These are phyloP conservation scores for Capsicum baccatum DNA, from an alignment of 257 asterid genomes.

Conservation along the genomic window DNA sequence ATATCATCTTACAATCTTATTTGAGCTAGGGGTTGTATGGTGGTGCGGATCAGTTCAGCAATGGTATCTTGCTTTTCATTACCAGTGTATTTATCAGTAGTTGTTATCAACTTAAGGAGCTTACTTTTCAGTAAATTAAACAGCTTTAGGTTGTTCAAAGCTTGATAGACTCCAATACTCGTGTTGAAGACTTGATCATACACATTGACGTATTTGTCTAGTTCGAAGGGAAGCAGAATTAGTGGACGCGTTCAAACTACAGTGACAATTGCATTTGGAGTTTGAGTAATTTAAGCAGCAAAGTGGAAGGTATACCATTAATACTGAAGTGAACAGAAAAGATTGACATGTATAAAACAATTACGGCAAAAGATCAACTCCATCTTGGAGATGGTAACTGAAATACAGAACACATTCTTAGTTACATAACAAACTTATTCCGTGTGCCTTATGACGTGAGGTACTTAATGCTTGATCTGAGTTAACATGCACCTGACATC, in stretches of 20 bases:
- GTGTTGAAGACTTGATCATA: neutral
- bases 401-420: constrained; percentile 13
- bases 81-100: neutral
- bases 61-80: neutral
- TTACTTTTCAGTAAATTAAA: neutral
- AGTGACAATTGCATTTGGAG: neutral
- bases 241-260: neutral
- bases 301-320: neutral
- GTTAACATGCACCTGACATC: constrained; percentile 71
- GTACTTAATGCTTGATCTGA: constrained; percentile 61
- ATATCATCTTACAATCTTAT: neutral
- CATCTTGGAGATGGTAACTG: neutral
- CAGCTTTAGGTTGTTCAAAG: neutral
- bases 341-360: neutral
- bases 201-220: neutral
- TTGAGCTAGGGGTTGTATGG: neutral
- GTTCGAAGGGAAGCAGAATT: neutral
- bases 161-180: neutral
- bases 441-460: neutral
- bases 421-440: neutral
- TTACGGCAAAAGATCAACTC: constrained; percentile 13
- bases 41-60: neutral
- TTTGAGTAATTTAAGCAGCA: neutral
- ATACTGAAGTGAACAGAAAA: neutral
- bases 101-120: neutral